Evolutionary conservation across 306 rosid species (phyloP), one percentile per base, ranked within the genome.

Genomic region (Cucumis hystrix): DNA sequence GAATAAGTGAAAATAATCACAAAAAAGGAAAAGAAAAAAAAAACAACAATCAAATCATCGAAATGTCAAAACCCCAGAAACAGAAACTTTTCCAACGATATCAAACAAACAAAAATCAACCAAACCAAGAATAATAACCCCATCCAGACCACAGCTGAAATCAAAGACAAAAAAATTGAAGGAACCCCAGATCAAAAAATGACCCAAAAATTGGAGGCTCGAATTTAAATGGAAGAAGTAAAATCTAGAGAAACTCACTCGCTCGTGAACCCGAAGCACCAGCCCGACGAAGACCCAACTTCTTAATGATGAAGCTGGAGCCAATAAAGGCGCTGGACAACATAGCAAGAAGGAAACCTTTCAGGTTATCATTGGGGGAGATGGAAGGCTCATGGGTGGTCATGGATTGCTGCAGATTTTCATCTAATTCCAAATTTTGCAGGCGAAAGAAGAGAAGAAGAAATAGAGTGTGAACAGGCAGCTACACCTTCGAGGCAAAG

Each of bases 301-400:
- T 92, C 93, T 92, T 92, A 82, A 92, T 86, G 78, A 92, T 92
- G 87, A 92, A 92, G 65, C 97, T 92, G 68, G 93, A 84, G 33
- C 97, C 97, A 51, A 92, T 90, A 75, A 92, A 92, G 79, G 93
- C 97, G 74, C 97, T 85, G 45, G 97, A 92, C 13, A 83, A 80
- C 54, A 90, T 75, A 7, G 97, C 96, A 71, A 92, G 84, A 35
- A 92, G 43, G 77, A 90, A 87, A 6, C 97, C 97, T 15, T 12
- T 90, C 79, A 87, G 87, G 82, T 90, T 92, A 82, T 66, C 75
- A 67, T 39, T 52, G 67, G 75, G 2, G 39, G 80, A 66, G 75
- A 78, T 62, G 41, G 75, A 51, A 66, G 76, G 65, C 66, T 78
- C 75, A 57, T 64, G 6, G 35, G 67, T 67, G 81, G 76, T 78